Base-by-base conservation (phyloP, 2,329 filamentous ascomycete species). In the Fusarium nisikadoi region DNA sequence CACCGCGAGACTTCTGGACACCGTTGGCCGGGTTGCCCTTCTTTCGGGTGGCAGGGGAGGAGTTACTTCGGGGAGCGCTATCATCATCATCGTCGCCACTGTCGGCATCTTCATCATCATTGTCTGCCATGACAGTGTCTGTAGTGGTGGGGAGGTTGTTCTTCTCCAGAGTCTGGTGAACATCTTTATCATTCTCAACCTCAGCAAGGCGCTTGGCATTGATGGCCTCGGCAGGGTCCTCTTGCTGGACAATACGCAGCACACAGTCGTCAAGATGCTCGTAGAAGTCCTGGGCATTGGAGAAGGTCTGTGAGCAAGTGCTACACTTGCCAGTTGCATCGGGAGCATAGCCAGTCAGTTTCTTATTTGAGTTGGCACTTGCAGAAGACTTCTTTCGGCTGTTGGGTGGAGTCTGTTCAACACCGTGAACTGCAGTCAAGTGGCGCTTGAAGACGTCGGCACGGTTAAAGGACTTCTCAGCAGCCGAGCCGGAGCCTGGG, bases 401-500 rank as follows among this genome's bases (percentile, higher is more conserved):
- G 83, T 97, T 97, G 35, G 94, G 94, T 5, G 94, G 93, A 2
- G 93, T 95, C 83, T 97, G 95, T 83, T 98, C 95, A 39, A 98
- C 95, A 29, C 92, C 93, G 80, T 98, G 95, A 7, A 97, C 93
- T 0, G 94, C 92, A 10, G 94, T 97, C 77, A 98, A 83, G 81
- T 98, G 95, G 69, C 95, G 89, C 88, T 97, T 98, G 88, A 98
- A 98, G 69, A 97, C 94, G 75, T 98, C 95, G 65, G 95, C 94
- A 62, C 95, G 90, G 85, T 98, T 97, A 81, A 98, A 98, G 72
- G 93, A 95, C 88, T 97, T 98, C 83, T 97, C 95, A 2, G 93
- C 92, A 12, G 94, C 89, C 8, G 94, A 95, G 8, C 95, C 95
- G 33, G 93, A 94, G 38, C 94, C 94, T 3, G 94, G 94, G 77